phyloP scores from a whole-genome alignment of 2,329 filamentous ascomycete species.

The Microdochium trichocladiopsis region DNA sequence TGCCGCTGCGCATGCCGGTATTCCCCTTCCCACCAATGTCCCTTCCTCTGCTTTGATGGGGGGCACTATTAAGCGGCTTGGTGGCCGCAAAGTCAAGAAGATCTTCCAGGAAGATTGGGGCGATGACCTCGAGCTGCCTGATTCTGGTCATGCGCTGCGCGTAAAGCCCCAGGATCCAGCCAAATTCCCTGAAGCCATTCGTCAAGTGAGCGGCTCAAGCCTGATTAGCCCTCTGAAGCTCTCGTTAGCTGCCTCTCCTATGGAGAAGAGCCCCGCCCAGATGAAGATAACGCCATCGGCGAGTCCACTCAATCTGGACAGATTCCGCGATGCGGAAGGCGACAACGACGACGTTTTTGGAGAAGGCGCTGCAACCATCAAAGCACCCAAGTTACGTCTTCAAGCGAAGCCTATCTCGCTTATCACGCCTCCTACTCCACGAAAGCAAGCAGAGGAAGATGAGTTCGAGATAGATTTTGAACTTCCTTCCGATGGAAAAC shows the following conservation, averaged over 20 bases:
- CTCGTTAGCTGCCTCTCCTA: constrained; percentile 8
- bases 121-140: constrained; percentile 67
- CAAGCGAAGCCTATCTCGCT: constrained; percentile 25
- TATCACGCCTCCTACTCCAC: constrained; percentile 48
- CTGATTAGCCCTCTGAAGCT: constrained; percentile 35
- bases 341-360: constrained; percentile 58
- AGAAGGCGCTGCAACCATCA: constrained; percentile 60
- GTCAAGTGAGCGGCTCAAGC: constrained; percentile 57
- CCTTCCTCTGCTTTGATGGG: constrained; percentile 85
- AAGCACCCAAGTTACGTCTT: constrained; percentile 44
- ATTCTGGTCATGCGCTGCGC: constrained; percentile 49
- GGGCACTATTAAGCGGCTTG: constrained; percentile 86
- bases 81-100: constrained; percentile 64
- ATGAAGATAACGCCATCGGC: constrained; percentile 26
- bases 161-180: constrained; percentile 56
- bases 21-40: constrained; percentile 81
- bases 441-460: constrained; percentile 46
- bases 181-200: constrained; percentile 60
- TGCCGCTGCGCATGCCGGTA: constrained; percentile 80
- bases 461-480: constrained; percentile 70
- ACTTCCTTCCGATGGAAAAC: constrained; percentile 57
- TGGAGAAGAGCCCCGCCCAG: constrained; percentile 17
- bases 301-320: constrained; percentile 51
- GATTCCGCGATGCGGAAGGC: constrained; percentile 54
- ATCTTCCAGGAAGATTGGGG: constrained; percentile 76